Evolutionary conservation across 2,329 filamentous ascomycete genomes (phyloP).

Genomic region (Monosporascus sp.): DNA sequence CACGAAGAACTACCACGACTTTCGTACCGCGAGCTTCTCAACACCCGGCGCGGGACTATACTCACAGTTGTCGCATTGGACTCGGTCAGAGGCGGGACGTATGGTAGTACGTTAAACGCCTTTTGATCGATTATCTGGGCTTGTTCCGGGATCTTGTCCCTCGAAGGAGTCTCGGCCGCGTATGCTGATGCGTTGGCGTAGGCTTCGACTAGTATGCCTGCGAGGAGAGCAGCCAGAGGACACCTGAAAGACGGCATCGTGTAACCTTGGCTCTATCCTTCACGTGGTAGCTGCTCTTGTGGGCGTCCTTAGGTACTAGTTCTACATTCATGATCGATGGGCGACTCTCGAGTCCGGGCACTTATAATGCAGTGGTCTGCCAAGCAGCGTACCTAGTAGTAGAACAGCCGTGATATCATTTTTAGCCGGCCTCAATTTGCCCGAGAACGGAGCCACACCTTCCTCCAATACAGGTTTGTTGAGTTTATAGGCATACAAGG

Average conservation of each 20-base stretch:
- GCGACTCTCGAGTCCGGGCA: too few species aligned
- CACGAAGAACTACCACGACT: conserved; percentile 28
- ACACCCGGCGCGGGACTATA: not conserved
- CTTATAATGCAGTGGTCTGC: too few species aligned
- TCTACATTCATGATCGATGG: too few species aligned
- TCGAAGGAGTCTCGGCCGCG: conserved; percentile 1
- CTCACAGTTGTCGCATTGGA: conserved; percentile 32
- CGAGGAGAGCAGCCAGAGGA: conserved; percentile 10
- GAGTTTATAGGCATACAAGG: too few species aligned
- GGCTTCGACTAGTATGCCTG: conserved; percentile 9
- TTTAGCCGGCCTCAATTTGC: too few species aligned
- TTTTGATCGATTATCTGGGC: conserved; percentile 39
- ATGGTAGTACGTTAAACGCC: conserved; percentile 35
- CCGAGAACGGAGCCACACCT: too few species aligned
- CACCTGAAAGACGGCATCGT: conserved; percentile 15
- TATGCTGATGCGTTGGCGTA: conserved; percentile 5
- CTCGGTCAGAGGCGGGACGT: conserved; percentile 30
- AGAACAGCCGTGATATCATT: too few species aligned
- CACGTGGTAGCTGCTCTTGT: too few species aligned
- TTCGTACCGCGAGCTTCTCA: conserved; percentile 4
- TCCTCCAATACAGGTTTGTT: too few species aligned
- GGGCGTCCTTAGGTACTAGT: too few species aligned
- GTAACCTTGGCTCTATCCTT: not conserved
- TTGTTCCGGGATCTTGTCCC: conserved; percentile 23
- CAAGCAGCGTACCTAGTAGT: too few species aligned